phyloP scores from a whole-genome alignment of 2,329 filamentous ascomycete genomes.

The Pseudocercospora vitis region DNA sequence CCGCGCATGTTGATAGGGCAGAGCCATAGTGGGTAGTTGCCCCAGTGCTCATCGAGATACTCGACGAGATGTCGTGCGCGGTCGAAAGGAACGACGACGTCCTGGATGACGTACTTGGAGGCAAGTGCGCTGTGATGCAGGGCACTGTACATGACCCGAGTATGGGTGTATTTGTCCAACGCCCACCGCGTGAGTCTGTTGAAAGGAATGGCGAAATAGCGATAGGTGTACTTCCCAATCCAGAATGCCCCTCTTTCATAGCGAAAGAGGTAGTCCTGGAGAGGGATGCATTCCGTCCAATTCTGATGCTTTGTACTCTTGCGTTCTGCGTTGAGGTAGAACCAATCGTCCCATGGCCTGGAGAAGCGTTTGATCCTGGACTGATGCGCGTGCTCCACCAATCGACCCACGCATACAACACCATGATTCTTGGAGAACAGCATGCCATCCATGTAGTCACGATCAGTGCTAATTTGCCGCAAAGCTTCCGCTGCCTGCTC shows the following conservation, averaged over 20 bases:
- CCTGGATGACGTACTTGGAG: conserved; percentile 63
- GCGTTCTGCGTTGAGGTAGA: conserved; percentile 64
- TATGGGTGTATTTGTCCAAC: conserved; percentile 61
- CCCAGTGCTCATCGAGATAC: conserved; percentile 49
- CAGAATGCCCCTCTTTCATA: conserved; percentile 66
- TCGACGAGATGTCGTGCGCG: conserved; percentile 53
- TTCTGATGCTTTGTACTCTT: neutral
- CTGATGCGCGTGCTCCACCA: neutral
- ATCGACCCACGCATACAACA: conserved; percentile 1
- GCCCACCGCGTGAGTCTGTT: conserved; percentile 56
- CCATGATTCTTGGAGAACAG: conserved; percentile 39
- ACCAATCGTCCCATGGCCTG: conserved; percentile 66
- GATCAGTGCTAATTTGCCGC: conserved; percentile 38
- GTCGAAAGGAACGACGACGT: conserved; percentile 58
- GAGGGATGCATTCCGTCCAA: conserved; percentile 43
- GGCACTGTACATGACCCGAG: conserved; percentile 61
- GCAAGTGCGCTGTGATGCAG: conserved; percentile 57
- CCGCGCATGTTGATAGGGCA: conserved; percentile 47
- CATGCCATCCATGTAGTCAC: conserved; percentile 65
- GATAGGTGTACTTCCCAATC: conserved; percentile 59
- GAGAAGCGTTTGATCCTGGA: conserved; percentile 48
- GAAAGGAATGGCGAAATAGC: conserved; percentile 63
- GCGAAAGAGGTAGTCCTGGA: conserved; percentile 57
- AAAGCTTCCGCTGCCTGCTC: conserved; percentile 44
- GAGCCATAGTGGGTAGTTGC: conserved; percentile 59